Evolutionary conservation across 768 basidiomycete genomes (phyloP).

Genomic region (Mrakia frigida): DNA sequence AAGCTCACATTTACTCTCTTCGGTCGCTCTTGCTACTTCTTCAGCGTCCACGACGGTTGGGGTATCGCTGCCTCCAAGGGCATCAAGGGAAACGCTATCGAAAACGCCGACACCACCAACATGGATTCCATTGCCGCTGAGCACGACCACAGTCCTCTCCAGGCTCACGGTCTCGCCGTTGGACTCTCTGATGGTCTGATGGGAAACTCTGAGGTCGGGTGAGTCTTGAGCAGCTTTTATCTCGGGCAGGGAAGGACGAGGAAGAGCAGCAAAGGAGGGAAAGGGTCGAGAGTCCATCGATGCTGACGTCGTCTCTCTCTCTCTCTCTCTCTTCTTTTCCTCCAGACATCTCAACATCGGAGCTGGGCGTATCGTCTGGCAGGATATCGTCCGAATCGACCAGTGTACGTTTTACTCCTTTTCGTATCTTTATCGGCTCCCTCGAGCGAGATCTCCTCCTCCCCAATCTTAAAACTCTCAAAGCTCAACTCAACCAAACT

Average conservation of each 20-base stretch:
- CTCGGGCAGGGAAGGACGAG: background rate
- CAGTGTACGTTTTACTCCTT: constrained; percentile 48
- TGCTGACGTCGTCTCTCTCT: constrained; percentile 2
- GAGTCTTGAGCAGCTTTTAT: constrained; percentile 40
- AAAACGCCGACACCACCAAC: constrained; percentile 71
- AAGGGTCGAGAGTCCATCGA: background rate
- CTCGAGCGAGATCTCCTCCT: background rate
- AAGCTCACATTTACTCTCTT: background rate
- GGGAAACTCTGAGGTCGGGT: constrained; percentile 99
- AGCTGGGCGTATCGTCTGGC: constrained; percentile 92
- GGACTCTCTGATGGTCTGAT: constrained; percentile 89
- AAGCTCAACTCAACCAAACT: background rate
- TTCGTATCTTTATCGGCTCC: background rate
- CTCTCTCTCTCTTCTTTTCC: background rate
- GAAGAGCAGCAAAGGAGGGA: background rate
- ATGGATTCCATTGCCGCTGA: constrained; percentile 83
- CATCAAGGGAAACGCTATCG: constrained; percentile 82
- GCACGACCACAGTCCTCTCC: constrained; percentile 64
- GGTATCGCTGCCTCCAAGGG: constrained; percentile 60
- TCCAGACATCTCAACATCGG: constrained; percentile 86
- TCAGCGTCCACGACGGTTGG: constrained; percentile 89
- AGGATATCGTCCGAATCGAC: constrained; percentile 94
- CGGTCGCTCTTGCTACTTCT: background rate
- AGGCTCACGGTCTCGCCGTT: constrained; percentile 85
- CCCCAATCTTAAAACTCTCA: background rate